Percentiles rank a stretch among this genome's conserved stretches.
Evolutionary conservation across 202 grass and related monocot species (phyloP).

Genomic region (Schoenoplectus tabernaemontani): DNA sequence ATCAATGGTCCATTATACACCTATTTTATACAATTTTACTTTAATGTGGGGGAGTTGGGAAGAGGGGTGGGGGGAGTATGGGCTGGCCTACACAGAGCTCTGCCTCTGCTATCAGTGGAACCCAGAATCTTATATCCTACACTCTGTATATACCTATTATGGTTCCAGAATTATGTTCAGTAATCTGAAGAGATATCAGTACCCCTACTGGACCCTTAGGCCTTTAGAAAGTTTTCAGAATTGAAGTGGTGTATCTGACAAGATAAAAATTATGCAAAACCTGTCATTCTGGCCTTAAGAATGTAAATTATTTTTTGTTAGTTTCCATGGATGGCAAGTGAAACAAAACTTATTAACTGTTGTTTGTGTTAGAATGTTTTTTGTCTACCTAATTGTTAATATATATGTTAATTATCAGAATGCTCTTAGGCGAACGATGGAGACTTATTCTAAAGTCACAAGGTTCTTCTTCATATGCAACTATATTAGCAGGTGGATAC

Average conservation of each 20-base stretch:
- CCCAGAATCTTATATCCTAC: neutral
- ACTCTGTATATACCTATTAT: neutral
- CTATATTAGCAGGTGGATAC: conserved; percentile 93
- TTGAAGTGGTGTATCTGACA: neutral
- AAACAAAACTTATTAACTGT: neutral
- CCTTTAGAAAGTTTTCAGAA: no score
- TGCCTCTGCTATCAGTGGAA: neutral
- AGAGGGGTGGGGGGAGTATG: no score
- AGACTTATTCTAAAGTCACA: conserved; percentile 94
- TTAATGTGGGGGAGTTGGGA: no score
- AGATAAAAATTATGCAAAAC: neutral
- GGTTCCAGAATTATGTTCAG: neutral
- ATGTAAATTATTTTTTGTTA: neutral
- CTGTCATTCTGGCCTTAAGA: neutral
- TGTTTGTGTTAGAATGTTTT: neutral
- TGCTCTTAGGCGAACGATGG: conserved; percentile 96
- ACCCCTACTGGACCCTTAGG: no score
- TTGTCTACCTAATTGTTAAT: neutral
- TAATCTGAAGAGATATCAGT: neutral
- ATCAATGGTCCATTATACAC: no score
- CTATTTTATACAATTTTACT: no score
- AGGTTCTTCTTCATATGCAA: conserved; percentile 99
- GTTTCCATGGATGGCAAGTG: neutral
- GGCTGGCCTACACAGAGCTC: no score
- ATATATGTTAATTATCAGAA: conserved; percentile 47